These are phyloP conservation scores for Tilletia setariae DNA, from an alignment of 1,284 basidiomycete species.

Conservation along the genomic window DNA sequence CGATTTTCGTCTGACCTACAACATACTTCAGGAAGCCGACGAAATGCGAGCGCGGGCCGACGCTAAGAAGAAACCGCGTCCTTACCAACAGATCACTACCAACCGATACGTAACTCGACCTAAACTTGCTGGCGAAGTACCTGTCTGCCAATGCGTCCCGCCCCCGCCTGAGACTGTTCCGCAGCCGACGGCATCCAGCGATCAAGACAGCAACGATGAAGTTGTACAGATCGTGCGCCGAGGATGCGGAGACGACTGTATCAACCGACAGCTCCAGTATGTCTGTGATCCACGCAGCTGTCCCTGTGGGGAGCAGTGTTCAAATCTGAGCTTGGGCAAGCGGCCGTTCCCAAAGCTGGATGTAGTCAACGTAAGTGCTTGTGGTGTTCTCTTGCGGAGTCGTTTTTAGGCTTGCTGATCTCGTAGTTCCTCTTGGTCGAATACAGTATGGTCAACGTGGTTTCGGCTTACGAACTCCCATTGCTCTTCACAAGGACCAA, in stretches of 20 bases:
- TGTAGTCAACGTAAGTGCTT: conserved; percentile 28
- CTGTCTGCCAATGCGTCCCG: conserved; percentile 40
- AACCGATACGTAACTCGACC: conserved; percentile 40
- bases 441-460: conserved; percentile 38
- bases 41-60: conserved; percentile 33
- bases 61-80: conserved; percentile 37
- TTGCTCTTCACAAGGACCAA: conserved; percentile 32
- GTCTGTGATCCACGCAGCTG: conserved; percentile 45
- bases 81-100: conserved; percentile 37
- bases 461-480: conserved; percentile 41
- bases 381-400: neutral
- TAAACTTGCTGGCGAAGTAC: conserved; percentile 39
- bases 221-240: neutral
- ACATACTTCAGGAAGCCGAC: conserved; percentile 26
- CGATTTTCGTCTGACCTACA: conserved; percentile 34
- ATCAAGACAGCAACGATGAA: neutral
- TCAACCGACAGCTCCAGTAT: conserved; percentile 45
- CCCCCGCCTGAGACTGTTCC: neutral
- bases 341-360: conserved; percentile 33
- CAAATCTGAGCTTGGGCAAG: conserved; percentile 43
- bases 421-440: too few relatives aligned
- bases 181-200: neutral
- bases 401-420: neutral
- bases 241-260: conserved; percentile 38
- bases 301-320: conserved; percentile 43